phyloP scores from a whole-genome alignment of 768 basidiomycete genomes.

The Fomitopsis pulvina region DNA sequence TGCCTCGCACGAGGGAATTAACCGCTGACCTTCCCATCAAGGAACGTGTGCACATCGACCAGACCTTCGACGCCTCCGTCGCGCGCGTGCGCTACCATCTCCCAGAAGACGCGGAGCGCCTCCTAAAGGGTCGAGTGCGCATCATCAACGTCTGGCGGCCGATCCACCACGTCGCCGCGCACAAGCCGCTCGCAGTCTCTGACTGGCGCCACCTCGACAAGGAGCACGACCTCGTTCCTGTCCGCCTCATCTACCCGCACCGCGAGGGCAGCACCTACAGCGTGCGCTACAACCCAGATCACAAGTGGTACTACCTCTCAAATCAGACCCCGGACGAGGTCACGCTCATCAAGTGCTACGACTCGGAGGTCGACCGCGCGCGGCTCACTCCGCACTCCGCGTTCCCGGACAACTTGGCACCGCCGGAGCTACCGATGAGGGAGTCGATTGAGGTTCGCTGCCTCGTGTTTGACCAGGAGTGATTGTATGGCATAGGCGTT shows the following conservation, averaged over 20 bases:
- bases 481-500: no score
- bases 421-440: constrained; percentile 24
- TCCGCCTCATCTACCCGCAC: constrained; percentile 27
- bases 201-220: constrained; percentile 32
- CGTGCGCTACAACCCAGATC: constrained; percentile 26
- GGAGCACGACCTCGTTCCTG: constrained; percentile 28
- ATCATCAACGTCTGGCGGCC: no score
- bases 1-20: constrained; percentile 7
- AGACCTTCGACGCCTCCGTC: constrained; percentile 29
- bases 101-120: constrained; percentile 34
- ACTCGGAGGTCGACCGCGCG: constrained; percentile 28
- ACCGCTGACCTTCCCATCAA: constrained; percentile 6
- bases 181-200: constrained; percentile 32
- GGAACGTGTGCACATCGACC: constrained; percentile 37
- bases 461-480: constrained; percentile 30
- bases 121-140: no score
- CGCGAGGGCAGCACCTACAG: constrained; percentile 28
- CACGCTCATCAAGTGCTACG: no score
- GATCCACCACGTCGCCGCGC: constrained; percentile 29
- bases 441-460: constrained; percentile 34
- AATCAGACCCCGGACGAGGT: constrained; percentile 33
- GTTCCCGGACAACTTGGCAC: constrained; percentile 26
- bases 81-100: constrained; percentile 30
- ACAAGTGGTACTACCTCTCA: constrained; percentile 32
- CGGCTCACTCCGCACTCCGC: constrained; percentile 32